A percentile compares a stretch with the other conserved stretches of the same genome.
Evolutionary conservation across 176 grass and related monocot genomes (phyloP).

Genomic region (Carex scoparia): DNA sequence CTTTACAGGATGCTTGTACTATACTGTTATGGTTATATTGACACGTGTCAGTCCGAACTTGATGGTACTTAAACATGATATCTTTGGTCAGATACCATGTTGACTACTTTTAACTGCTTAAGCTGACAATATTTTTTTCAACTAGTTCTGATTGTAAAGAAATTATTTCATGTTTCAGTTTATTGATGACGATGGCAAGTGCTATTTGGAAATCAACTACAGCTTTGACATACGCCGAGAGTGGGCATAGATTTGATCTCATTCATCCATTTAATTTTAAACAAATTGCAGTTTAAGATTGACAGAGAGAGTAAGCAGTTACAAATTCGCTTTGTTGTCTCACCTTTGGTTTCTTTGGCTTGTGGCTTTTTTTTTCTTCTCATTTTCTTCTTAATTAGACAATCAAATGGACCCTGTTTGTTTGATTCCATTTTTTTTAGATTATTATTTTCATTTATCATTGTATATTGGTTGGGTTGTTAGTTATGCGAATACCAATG

Average conservation of each 20-base stretch:
- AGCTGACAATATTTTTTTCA: neutral
- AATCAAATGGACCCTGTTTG: constrained; percentile 13
- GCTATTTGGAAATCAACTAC: constrained; percentile 98
- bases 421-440: constrained; percentile 14
- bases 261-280: neutral
- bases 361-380: constrained; percentile 14
- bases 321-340: constrained; percentile 7
- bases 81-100: neutral
- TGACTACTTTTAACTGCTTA: neutral
- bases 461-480: constrained; percentile 31
- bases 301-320: constrained; percentile 17
- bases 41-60: neutral
- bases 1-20: neutral
- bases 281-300: neutral
- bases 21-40: neutral
- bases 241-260: constrained; percentile 48
- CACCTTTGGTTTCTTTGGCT: constrained; percentile 22
- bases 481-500: constrained; percentile 16
- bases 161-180: constrained; percentile 43
- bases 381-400: constrained; percentile 15
- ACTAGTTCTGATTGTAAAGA: neutral
- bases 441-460: constrained; percentile 12
- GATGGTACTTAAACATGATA: neutral
- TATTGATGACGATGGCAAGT: constrained; percentile 85
- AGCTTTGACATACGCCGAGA: constrained; percentile 93